Evolutionary conservation across 2,329 filamentous ascomycete species (phyloP), one percentile per base, ranked within the genome.

Genomic region (Trichoderma sp.): DNA sequence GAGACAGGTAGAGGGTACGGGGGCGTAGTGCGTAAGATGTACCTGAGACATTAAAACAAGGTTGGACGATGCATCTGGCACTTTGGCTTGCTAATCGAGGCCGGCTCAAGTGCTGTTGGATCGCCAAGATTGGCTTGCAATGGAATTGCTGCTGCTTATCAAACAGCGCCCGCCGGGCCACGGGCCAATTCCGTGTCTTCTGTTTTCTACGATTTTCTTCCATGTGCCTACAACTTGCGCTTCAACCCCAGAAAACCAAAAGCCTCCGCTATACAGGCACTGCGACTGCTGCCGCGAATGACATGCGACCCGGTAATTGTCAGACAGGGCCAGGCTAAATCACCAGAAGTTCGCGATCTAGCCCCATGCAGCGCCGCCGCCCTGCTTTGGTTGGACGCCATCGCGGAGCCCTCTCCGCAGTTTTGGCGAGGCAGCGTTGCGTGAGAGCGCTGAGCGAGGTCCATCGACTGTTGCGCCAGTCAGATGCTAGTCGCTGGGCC

Each of bases 331-430:
- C 24, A 28, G n/a, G 21, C 59, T 54, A 54, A 63, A 43, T 43
- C 52, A 11, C 59, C 43, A 37, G 39, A 32, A 49, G 34, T 30
- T 28, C 24, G 46, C 54, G 54, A 32, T 21, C 34, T 64, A 26
- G 46, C 49, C 32, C 34, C 49, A 64, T 64, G 30, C 34, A 64
- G 60, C 49, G n/a, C 49, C 21, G 51, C 56, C 32, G 60, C 60
- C 60, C 49, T 64, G 49, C 26, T 26, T 30, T 59, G 54, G 64
- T 66, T 66, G 64, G 64, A 37, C 64, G 64, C 64, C 28, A 28
- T 51, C 51, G n/a, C 54, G 64, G 64, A 49, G 54, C 52, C 34
- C 54, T 49, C 64, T 66, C 64, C 64, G 64, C 54, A 59, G 14
- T 34, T 14, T 34, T 26, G 14, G 14, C 46, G n/a, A 49, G 11